phyloP scores from a whole-genome alignment of 352 stramenopile species.

The Salisapilia sapeloensis region DNA sequence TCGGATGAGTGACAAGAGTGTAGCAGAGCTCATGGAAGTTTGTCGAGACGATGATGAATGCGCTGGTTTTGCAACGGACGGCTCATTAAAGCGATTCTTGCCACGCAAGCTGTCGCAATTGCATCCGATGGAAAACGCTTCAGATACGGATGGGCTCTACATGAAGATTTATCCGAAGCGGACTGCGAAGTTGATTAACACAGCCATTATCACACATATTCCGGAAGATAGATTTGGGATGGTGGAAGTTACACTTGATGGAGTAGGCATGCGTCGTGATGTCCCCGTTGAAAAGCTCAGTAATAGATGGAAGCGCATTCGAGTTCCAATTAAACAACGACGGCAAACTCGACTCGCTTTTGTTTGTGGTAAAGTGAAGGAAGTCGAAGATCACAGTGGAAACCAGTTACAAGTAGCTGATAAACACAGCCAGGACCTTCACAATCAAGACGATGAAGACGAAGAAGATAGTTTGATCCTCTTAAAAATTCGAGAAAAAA shows the following conservation, averaged over 20 bases:
- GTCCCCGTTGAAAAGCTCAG: conserved; percentile 40
- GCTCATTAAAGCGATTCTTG: conserved; percentile 58
- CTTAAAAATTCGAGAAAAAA: conserved; percentile 3
- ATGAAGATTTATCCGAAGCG: conserved; percentile 40
- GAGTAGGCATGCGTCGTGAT: conserved; percentile 18
- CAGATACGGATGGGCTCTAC: conserved; percentile 22
- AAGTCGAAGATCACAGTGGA: neutral
- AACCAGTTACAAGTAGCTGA: conserved; percentile 2
- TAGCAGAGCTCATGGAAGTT: conserved; percentile 30
- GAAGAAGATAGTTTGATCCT: conserved; percentile 4
- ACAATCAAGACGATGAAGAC: conserved; percentile 14
- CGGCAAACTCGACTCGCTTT: conserved; percentile 15
- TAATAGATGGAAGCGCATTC: conserved; percentile 40
- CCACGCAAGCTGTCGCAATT: conserved; percentile 57
- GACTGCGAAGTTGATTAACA: conserved; percentile 22
- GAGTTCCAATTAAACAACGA: conserved; percentile 18
- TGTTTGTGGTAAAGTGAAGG: conserved; percentile 19
- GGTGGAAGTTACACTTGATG: conserved; percentile 39
- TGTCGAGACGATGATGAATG: conserved; percentile 52
- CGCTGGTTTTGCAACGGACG: conserved; percentile 52
- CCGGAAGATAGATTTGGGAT: conserved; percentile 42
- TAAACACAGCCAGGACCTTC: conserved; percentile 12
- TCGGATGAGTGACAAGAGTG: conserved; percentile 11
- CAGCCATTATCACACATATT: conserved; percentile 27
- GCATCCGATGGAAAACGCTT: conserved; percentile 18